Conservation (phyloP, 371 early-diverging fungal species). For the Mortierella sp. region DNA sequence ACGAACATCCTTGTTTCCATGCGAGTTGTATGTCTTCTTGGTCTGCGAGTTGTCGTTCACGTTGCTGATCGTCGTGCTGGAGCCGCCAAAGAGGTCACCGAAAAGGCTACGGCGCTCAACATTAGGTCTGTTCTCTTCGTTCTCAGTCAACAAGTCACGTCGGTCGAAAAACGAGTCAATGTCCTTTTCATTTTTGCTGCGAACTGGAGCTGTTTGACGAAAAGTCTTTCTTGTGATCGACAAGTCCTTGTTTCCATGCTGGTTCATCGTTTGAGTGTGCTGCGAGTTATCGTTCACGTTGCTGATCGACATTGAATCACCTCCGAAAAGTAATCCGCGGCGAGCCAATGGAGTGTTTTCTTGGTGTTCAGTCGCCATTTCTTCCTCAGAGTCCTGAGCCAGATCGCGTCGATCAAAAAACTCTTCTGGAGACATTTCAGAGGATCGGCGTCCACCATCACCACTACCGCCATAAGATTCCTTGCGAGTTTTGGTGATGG, state of each 20-base stretch:
- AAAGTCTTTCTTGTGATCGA: not conserved
- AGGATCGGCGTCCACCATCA: not conserved
- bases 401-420: conserved; percentile 10
- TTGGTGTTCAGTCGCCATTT: not conserved
- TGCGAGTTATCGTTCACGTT: conserved; percentile 39
- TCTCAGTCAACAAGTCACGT: not conserved
- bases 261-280: conserved; percentile 28
- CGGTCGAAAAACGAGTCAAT: not conserved
- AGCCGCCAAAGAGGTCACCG: conserved; percentile 19
- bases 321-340: conserved; percentile 7
- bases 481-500: not conserved
- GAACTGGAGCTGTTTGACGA: too few relatives aligned
- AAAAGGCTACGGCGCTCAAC: conserved; percentile 17
- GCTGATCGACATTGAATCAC: conserved; percentile 19
- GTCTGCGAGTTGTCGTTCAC: conserved; percentile 32
- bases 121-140: not conserved
- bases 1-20: conserved; percentile 17
- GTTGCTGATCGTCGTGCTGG: conserved; percentile 22
- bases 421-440: conserved; percentile 2
- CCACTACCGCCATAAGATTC: not conserved
- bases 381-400: not conserved
- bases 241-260: conserved; percentile 15
- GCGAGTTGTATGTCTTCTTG: conserved; percentile 29
- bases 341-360: not conserved
- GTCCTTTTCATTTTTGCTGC: not conserved